These are phyloP conservation scores for Pyrus hybrid DNA, from an alignment of 331 rosid species.

Conservation along the genomic window DNA sequence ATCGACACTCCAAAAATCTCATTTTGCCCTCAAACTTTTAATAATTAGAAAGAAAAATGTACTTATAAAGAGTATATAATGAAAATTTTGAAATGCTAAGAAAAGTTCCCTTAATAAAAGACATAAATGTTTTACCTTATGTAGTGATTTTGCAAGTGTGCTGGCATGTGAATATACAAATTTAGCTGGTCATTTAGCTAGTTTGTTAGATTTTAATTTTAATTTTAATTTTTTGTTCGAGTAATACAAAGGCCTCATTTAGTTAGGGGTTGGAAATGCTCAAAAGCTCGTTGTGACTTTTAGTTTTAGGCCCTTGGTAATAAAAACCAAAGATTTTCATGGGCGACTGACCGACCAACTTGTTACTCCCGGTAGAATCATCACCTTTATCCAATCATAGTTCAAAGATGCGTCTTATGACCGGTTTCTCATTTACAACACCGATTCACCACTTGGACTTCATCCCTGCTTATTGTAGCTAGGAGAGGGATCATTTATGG, in stretches of 20 bases:
- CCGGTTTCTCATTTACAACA: constrained; percentile 14
- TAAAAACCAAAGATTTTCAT: background rate
- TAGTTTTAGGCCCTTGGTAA: background rate
- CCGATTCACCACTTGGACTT: constrained; percentile 21
- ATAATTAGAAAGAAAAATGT: too few species aligned
- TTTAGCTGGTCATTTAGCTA: too few species aligned
- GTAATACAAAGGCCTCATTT: background rate
- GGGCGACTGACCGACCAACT: constrained; percentile 9
- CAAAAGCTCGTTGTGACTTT: too few species aligned
- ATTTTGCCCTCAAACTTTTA: too few species aligned
- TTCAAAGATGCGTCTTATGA: background rate
- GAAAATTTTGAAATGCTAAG: too few species aligned
- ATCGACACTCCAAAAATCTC: too few species aligned
- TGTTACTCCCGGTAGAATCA: constrained; percentile 11
- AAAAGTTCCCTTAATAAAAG: background rate
- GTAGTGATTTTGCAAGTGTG: background rate
- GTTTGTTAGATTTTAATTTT: too few species aligned
- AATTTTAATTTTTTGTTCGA: too few species aligned
- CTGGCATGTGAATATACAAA: background rate
- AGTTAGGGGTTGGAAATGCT: too few species aligned
- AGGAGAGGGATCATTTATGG: too few species aligned
- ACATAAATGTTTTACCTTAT: background rate
- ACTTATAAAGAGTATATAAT: too few species aligned
- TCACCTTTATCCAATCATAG: background rate
- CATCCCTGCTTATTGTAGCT: background rate